Evolutionary conservation across 2,329 filamentous ascomycete genomes (phyloP).

Genomic region (Trichoderma sp.): DNA sequence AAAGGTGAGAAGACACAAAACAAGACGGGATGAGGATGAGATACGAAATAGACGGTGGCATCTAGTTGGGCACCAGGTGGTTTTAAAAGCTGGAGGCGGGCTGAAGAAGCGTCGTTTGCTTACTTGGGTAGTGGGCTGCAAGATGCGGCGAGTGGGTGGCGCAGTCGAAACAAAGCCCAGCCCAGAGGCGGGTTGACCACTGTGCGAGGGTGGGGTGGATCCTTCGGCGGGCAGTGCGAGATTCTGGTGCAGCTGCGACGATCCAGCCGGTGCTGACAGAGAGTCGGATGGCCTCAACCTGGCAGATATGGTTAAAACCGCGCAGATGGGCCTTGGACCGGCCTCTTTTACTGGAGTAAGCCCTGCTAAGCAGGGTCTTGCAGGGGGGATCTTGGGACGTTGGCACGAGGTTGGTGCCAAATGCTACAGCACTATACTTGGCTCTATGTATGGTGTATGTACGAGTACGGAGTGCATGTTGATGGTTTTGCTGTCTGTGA

Average conservation of each 20-base stretch:
- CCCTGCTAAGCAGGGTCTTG: not conserved
- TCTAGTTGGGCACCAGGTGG: constrained; percentile 17
- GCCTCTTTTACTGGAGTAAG: not conserved
- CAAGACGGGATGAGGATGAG: constrained; percentile 10
- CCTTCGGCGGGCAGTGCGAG: constrained; percentile 11
- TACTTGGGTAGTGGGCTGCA: constrained; percentile 4
- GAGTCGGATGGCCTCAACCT: not conserved
- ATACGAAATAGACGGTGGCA: not conserved
- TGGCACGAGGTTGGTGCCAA: not conserved
- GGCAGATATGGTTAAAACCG: not conserved
- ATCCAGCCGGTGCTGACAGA: not conserved
- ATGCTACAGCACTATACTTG: not conserved
- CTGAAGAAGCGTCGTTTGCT: constrained; percentile 10
- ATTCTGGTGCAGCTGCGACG: not conserved
- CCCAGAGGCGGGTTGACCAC: not conserved
- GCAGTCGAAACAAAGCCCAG: constrained; percentile 1
- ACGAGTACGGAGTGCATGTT: not conserved
- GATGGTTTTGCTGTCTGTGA: not conserved
- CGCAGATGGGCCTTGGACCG: not conserved
- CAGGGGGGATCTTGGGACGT: not conserved
- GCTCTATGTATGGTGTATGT: not conserved
- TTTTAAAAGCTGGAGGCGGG: constrained; percentile 19
- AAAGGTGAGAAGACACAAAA: not conserved
- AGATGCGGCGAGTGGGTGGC: constrained; percentile 18
- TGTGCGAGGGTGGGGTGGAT: constrained; percentile 4